phyloP scores from a whole-genome alignment of 495 filamentous ascomycete species.

The Aspergillus avenaceus region DNA sequence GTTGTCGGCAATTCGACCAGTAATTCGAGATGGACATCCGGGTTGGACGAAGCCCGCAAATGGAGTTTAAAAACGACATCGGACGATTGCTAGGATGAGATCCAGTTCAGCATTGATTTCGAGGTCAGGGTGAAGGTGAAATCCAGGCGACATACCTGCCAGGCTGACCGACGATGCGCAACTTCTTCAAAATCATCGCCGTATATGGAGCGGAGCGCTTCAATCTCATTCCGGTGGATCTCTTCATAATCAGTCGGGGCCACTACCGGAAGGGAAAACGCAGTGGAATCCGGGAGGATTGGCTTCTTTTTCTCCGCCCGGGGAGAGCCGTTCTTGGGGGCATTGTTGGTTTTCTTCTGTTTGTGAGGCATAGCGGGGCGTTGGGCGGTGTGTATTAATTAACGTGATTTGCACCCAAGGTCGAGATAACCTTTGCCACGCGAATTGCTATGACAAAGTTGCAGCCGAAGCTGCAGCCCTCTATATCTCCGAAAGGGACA shows the following conservation, averaged over 20 bases:
- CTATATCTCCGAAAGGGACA: conserved; percentile 27
- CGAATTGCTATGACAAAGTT: conserved; percentile 29
- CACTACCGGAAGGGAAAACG: conserved; percentile 24
- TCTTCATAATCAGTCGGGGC: conserved; percentile 68
- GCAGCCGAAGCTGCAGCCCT: conserved; percentile 41
- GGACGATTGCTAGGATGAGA: conserved; percentile 56
- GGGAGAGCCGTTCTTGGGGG: conserved; percentile 27
- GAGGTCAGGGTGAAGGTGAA: neutral
- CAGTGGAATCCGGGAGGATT: conserved; percentile 23
- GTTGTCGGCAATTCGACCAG: conserved; percentile 78
- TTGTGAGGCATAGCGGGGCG: conserved; percentile 50
- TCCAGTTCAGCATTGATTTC: conserved; percentile 1
- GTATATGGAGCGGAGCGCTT: conserved; percentile 86
- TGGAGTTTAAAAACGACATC: conserved; percentile 77
- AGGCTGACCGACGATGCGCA: conserved; percentile 67
- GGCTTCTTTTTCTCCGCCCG: conserved; percentile 31
- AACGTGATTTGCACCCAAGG: conserved; percentile 18
- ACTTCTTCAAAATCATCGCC: conserved; percentile 83
- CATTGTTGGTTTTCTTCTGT: conserved; percentile 41
- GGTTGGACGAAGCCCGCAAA: conserved; percentile 66
- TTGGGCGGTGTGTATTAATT: conserved; percentile 21
- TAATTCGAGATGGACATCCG: conserved; percentile 59
- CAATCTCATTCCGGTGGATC: conserved; percentile 81
- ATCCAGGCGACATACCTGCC: conserved; percentile 62
- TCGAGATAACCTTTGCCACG: conserved; percentile 25